These are phyloP conservation scores for Zygosaccharomyces kombuchaensis DNA, from an alignment of 805 yeast genomes.

Conservation along the genomic window DNA sequence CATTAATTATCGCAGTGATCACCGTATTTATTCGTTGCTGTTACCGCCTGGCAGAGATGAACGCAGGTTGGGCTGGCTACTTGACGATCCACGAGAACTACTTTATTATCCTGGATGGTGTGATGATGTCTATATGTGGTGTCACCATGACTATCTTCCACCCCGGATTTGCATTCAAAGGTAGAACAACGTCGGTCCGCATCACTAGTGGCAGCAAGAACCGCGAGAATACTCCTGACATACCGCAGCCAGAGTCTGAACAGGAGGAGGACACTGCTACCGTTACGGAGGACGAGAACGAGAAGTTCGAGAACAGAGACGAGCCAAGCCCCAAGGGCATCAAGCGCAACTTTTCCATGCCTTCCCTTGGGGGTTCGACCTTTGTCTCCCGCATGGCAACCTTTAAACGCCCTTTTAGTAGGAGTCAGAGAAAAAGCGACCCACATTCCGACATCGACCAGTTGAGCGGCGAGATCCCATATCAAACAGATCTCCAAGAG, in stretches of 20 bases:
- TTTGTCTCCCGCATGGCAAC: conserved; percentile 1
- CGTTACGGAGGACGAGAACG: conserved; percentile 1
- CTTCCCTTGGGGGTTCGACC: conserved; percentile 2
- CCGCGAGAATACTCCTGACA: neutral
- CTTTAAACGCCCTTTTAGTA: neutral
- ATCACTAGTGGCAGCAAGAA: conserved; percentile 19
- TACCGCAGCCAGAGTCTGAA: conserved; percentile 5
- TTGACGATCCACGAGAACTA: conserved; percentile 58
- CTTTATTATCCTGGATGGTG: conserved; percentile 56
- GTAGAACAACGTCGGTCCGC: conserved; percentile 27
- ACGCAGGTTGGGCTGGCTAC: conserved; percentile 59
- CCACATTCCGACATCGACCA: neutral
- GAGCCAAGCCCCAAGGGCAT: neutral
- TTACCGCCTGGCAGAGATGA: conserved; percentile 68
- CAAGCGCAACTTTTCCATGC: conserved; percentile 3
- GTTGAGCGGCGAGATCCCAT: neutral
- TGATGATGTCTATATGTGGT: conserved; percentile 53
- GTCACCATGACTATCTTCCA: conserved; percentile 49
- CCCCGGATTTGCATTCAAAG: conserved; percentile 55
- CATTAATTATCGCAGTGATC: conserved; percentile 44
- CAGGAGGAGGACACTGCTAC: conserved; percentile 4
- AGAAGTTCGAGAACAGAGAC: neutral
- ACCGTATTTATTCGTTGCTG: conserved; percentile 63
- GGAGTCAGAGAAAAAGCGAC: neutral
- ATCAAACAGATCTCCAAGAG: neutral